phyloP scores from a whole-genome alignment of 139 green algal genomes.

The Closterium sp. region DNA sequence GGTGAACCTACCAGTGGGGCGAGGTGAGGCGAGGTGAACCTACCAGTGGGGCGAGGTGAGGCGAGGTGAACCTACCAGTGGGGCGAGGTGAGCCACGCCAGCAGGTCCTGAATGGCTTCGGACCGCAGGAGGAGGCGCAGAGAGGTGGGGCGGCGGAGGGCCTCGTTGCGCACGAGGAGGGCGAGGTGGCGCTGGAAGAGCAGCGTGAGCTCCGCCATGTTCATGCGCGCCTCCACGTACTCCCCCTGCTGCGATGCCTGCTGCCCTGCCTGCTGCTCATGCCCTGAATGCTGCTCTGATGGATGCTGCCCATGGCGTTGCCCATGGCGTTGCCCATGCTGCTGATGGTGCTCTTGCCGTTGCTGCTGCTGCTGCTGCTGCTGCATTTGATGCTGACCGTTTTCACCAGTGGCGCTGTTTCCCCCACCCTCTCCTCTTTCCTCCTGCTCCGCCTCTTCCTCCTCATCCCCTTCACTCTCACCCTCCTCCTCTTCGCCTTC shows the following conservation, averaged over 20 bases:
- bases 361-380: background rate
- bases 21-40: background rate
- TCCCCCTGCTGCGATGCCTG: no score
- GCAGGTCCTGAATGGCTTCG: background rate
- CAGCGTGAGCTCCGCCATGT: constrained; percentile 11
- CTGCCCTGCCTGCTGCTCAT: background rate
- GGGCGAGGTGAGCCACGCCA: background rate
- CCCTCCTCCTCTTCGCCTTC: background rate
- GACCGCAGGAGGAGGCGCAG: background rate
- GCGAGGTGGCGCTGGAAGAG: constrained; percentile 5
- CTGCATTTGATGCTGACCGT: no score
- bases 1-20: background rate
- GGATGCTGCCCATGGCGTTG: no score
- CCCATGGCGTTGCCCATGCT: no score
- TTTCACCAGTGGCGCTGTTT: no score
- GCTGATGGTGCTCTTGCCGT: no score
- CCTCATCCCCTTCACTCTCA: background rate
- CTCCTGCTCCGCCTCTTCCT: background rate
- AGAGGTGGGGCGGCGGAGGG: background rate
- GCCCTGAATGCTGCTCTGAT: no score
- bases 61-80: background rate
- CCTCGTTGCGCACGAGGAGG: background rate
- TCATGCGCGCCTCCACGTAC: constrained; percentile 1
- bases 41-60: background rate
- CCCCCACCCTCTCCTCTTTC: background rate